Evolutionary conservation across 768 basidiomycete genomes (phyloP).

Genomic region (Porphyrellus cyaneotinctus): DNA sequence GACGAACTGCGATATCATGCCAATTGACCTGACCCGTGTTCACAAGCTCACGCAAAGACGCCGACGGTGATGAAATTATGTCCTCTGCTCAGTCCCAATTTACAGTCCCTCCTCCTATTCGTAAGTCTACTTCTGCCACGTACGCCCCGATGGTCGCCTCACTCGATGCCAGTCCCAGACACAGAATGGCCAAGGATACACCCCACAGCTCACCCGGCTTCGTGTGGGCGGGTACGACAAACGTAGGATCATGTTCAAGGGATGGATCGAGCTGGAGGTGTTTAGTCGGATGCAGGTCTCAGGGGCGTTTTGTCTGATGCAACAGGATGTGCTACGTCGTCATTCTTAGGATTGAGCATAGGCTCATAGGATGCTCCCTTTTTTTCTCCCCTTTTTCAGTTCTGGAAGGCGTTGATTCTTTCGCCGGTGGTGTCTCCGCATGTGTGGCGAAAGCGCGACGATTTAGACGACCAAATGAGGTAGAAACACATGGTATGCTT

Average conservation of each 20-base stretch:
- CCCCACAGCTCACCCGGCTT: constrained; percentile 63
- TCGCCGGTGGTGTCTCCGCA: constrained; percentile 53
- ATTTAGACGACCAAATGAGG: neutral
- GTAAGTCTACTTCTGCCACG: constrained; percentile 38
- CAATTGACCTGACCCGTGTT: neutral
- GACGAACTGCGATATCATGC: neutral
- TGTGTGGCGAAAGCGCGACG: constrained; percentile 37
- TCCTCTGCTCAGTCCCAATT: constrained; percentile 65
- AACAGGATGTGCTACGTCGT: constrained; percentile 56
- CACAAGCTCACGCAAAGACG: constrained; percentile 35
- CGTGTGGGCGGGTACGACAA: constrained; percentile 69
- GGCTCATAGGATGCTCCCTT: no score
- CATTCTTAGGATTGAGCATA: neutral
- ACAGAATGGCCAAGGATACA: constrained; percentile 67
- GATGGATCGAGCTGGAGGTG: constrained; percentile 68
- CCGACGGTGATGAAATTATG: constrained; percentile 62
- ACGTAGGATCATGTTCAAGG: constrained; percentile 63
- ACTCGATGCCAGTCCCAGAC: constrained; percentile 65
- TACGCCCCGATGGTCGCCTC: neutral
- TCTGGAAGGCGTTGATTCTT: constrained; percentile 64
- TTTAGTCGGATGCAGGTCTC: constrained; percentile 46
- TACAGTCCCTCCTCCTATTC: constrained; percentile 77
- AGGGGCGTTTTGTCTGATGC: constrained; percentile 69
- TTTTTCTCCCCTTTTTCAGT: no score
- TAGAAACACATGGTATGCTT: neutral